Conservation (phyloP, 2,329 filamentous ascomycete genomes). For the Colletotrichum tofieldiae region DNA sequence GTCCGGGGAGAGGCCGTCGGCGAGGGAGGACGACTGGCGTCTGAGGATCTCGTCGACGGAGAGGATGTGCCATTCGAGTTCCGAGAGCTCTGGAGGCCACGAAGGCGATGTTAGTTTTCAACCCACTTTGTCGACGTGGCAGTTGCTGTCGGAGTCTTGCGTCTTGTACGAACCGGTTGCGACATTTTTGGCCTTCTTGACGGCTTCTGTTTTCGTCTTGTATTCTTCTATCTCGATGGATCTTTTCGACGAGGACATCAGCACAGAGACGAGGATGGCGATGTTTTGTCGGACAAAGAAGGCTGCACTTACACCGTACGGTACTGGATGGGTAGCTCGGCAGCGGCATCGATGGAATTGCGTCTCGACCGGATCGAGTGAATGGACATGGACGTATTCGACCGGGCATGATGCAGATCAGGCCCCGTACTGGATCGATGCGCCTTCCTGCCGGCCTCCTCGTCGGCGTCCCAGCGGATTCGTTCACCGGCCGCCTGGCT, state of each 20-base stretch:
- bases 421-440: slow-evolving; percentile 39
- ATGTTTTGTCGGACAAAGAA: slow-evolving; percentile 29
- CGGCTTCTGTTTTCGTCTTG: slow-evolving; percentile 57
- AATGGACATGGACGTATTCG: slow-evolving; percentile 59
- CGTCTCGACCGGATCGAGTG: slow-evolving; percentile 56
- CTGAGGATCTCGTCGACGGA: slow-evolving; percentile 70
- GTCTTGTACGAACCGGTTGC: slow-evolving; percentile 57
- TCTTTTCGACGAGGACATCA: slow-evolving; percentile 51
- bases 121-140: neutral
- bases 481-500: slow-evolving; percentile 45
- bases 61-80: slow-evolving; percentile 79
- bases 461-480: slow-evolving; percentile 57
- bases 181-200: slow-evolving; percentile 60
- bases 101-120: slow-evolving; percentile 16
- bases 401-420: slow-evolving; percentile 47
- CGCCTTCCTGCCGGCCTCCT: slow-evolving; percentile 46
- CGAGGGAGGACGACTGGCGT: slow-evolving; percentile 70
- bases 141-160: neutral
- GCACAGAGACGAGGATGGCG: slow-evolving; percentile 3
- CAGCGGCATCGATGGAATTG: slow-evolving; percentile 57
- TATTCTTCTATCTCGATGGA: slow-evolving; percentile 68
- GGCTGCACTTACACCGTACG: slow-evolving; percentile 63
- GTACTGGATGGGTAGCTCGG: slow-evolving; percentile 68
- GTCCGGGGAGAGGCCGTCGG: slow-evolving; percentile 72
- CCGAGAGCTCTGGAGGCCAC: slow-evolving; percentile 66